Evolutionary conservation across 1,284 basidiomycete species (phyloP).

Genomic region (Leucoagaricus sp.): DNA sequence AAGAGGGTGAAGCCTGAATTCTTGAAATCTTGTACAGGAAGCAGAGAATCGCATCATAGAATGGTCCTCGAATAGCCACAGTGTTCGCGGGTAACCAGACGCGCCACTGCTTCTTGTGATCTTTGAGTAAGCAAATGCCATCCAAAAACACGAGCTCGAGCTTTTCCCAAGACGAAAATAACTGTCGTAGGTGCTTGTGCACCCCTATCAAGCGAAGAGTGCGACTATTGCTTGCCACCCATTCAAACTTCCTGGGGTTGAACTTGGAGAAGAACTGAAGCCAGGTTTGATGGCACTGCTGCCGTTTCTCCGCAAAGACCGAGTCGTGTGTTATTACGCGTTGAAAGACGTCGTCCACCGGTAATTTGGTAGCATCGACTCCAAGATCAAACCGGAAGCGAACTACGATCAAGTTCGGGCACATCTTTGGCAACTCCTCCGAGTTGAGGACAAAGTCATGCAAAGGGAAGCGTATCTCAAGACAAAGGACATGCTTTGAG

Average conservation of each 20-base stretch:
- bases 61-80: constrained; percentile 17
- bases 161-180: constrained; percentile 17
- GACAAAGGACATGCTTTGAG: constrained; percentile 17
- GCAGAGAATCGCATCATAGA: constrained; percentile 5
- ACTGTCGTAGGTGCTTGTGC: constrained; percentile 11
- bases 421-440: not conserved
- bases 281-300: constrained; percentile 12
- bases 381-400: constrained; percentile 18
- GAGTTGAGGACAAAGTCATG: constrained; percentile 14
- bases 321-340: constrained; percentile 4
- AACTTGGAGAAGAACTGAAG: constrained; percentile 17
- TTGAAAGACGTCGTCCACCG: not conserved
- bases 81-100: constrained; percentile 15
- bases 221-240: constrained; percentile 15
- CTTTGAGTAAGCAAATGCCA: constrained; percentile 19
- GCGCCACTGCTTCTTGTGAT: constrained; percentile 13
- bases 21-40: constrained; percentile 1
- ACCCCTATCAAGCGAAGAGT: constrained; percentile 16
- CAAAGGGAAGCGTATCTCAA: constrained; percentile 18
- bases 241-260: constrained; percentile 20
- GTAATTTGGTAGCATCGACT: not conserved
- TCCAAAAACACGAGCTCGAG: constrained; percentile 18
- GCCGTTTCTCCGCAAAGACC: not conserved
- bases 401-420: constrained; percentile 16
- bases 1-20: not conserved